Conservation (phyloP, 1,284 basidiomycete genomes). For the Ustilago tritici region DNA sequence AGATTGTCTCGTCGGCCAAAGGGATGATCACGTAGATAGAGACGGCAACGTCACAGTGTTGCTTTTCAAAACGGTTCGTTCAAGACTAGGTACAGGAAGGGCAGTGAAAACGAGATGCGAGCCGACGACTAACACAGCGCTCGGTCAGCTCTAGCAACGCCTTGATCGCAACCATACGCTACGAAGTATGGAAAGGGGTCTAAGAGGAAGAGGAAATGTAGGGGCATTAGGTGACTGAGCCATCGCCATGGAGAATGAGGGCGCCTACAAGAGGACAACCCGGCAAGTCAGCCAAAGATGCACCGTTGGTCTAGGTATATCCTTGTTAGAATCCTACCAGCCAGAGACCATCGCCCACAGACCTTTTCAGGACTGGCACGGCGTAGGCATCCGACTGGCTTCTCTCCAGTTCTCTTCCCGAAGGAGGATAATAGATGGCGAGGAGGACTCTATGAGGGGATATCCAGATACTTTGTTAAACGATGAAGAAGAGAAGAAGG, state of each 20-base stretch:
- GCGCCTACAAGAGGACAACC: constrained; percentile 13
- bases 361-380: constrained; percentile 12
- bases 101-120: neutral
- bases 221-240: constrained; percentile 56
- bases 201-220: constrained; percentile 25
- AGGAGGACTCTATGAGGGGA: constrained; percentile 58
- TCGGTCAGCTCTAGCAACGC: neutral
- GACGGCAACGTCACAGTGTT: neutral
- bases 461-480: constrained; percentile 57
- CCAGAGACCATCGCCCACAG: constrained; percentile 30
- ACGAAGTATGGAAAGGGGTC: neutral
- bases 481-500: constrained; percentile 49
- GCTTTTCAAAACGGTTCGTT: neutral
- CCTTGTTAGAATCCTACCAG: constrained; percentile 55
- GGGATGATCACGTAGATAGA: neutral
- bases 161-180: neutral
- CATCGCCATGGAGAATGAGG: constrained; percentile 44
- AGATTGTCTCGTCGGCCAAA: neutral
- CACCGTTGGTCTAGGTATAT: constrained; percentile 54
- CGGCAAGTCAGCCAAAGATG: constrained; percentile 60
- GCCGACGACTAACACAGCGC: neutral
- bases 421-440: constrained; percentile 51
- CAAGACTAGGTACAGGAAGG: no score
- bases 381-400: constrained; percentile 38
- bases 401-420: constrained; percentile 56